Conservation (phyloP, 805 yeast species). For the Jamesozyma jinghongensis region DNA sequence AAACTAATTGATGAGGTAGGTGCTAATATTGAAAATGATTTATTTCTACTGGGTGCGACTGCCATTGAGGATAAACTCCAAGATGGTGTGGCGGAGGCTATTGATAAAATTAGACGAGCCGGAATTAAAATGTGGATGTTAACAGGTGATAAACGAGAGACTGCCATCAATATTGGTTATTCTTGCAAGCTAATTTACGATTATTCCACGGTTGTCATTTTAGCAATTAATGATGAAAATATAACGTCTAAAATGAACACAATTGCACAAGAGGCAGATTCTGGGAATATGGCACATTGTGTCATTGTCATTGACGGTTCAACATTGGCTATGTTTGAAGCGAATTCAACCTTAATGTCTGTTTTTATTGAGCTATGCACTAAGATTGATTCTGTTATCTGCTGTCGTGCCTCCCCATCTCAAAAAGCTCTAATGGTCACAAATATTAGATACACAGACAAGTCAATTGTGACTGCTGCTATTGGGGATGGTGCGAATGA, state of each 20-base stretch:
- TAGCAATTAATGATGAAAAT: conserved; percentile 47
- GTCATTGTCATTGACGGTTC: conserved; percentile 95
- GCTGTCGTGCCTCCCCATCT: conserved; percentile 95
- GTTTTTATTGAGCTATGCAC: conserved; percentile 79
- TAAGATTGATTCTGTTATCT: conserved; percentile 79
- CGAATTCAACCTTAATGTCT: conserved; percentile 60
- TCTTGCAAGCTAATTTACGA: conserved; percentile 90
- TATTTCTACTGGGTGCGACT: conserved; percentile 79
- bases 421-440: conserved; percentile 89
- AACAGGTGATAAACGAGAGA: conserved; percentile 96
- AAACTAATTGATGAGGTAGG: conserved; percentile 64
- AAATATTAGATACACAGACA: conserved; percentile 63
- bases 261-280: conserved; percentile 61
- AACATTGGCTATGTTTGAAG: conserved; percentile 64
- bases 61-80: conserved; percentile 97
- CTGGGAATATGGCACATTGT: conserved; percentile 80
- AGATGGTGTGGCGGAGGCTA: conserved; percentile 93
- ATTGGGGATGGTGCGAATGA: conserved; percentile 99
- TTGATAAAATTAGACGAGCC: conserved; percentile 84
- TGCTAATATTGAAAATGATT: conserved; percentile 54
- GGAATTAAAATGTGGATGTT: conserved; percentile 97
- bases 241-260: conserved; percentile 63
- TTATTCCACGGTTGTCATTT: conserved; percentile 77
- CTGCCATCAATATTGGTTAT: conserved; percentile 95
- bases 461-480: conserved; percentile 74